These are phyloP conservation scores for Purpureocillium lavendulum DNA, from an alignment of 2,329 filamentous ascomycete species.

Conservation along the genomic window DNA sequence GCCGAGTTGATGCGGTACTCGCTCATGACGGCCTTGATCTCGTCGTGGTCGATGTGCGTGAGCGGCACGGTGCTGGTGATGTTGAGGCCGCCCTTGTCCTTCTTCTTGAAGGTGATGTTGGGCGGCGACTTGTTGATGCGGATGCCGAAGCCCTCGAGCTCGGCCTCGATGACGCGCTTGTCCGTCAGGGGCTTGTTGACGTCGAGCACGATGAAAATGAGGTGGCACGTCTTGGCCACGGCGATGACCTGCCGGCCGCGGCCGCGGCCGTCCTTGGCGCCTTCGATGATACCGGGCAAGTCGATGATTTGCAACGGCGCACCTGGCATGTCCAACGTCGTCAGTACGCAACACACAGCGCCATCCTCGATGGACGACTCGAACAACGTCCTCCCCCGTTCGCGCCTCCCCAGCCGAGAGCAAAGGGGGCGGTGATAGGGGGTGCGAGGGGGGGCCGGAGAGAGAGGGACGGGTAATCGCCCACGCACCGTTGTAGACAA, in stretches of 20 bases:
- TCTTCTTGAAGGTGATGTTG: slow-evolving; percentile 99
- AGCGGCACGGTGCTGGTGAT: slow-evolving; percentile 93
- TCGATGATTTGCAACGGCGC: slow-evolving; percentile 98
- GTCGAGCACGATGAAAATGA: slow-evolving; percentile 97
- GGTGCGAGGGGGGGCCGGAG: no score
- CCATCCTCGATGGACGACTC: no score
- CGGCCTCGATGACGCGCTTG: slow-evolving; percentile 89
- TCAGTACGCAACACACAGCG: no score
- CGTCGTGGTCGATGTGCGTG: slow-evolving; percentile 86
- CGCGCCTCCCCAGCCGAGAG: no score
- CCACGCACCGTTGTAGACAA: slow-evolving; percentile 72
- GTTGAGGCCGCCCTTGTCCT: slow-evolving; percentile 94
- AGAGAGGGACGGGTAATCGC: no score
- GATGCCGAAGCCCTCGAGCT: slow-evolving; percentile 95
- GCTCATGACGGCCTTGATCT: slow-evolving; percentile 96
- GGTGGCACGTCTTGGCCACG: slow-evolving; percentile 94
- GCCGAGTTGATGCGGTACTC: slow-evolving; percentile 96
- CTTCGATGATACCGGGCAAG: slow-evolving; percentile 96
- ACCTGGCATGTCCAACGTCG: slow-evolving; percentile 30
- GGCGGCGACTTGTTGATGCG: slow-evolving; percentile 95
- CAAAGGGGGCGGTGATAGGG: no score
- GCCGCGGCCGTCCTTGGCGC: slow-evolving; percentile 96
- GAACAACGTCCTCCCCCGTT: no score
- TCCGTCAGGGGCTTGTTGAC: slow-evolving; percentile 98
- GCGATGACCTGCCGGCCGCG: slow-evolving; percentile 97